Conservation (phyloP, 1,139 yeast genomes). For the Yamadazyma membranifaciens region DNA sequence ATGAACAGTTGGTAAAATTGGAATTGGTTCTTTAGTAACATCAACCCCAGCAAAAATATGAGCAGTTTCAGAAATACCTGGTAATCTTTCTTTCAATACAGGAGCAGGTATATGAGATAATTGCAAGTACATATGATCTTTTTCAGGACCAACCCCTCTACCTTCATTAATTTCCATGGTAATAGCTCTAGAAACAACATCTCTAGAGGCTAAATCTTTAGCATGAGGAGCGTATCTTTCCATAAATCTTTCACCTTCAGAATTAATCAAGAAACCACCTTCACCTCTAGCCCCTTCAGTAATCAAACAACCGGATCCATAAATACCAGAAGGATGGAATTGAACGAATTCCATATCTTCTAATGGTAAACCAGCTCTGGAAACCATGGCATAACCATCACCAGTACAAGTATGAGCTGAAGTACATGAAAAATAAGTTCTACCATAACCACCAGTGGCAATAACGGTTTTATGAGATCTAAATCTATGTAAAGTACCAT, state of each 20-base stretch:
- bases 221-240: constrained; percentile 99
- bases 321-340: constrained; percentile 99
- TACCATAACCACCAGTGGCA: constrained; percentile 99
- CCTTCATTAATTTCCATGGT: constrained; percentile 98
- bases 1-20: constrained; percentile 97
- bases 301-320: constrained; percentile 97
- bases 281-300: constrained; percentile 99
- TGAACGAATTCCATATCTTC: constrained; percentile 98
- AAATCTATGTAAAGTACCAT: constrained; percentile 97
- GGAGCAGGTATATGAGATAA: constrained; percentile 91
- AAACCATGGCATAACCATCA: constrained; percentile 97
- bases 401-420: constrained; percentile 99
- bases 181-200: constrained; percentile 97
- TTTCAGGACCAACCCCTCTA: constrained; percentile 96
- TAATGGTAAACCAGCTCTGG: constrained; percentile 97
- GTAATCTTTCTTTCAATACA: constrained; percentile 92
- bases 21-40: constrained; percentile 98
- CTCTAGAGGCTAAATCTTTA: constrained; percentile 97
- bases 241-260: constrained; percentile 99
- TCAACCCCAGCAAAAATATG: constrained; percentile 99
- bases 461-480: constrained; percentile 94
- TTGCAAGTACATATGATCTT: constrained; percentile 95
- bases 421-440: constrained; percentile 98
- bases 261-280: constrained; percentile 95
- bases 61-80: constrained; percentile 99